These are phyloP conservation scores for Martensiomyces pterosporus DNA, from an alignment of 192 early-diverging fungal genomes.

Conservation along the genomic window DNA sequence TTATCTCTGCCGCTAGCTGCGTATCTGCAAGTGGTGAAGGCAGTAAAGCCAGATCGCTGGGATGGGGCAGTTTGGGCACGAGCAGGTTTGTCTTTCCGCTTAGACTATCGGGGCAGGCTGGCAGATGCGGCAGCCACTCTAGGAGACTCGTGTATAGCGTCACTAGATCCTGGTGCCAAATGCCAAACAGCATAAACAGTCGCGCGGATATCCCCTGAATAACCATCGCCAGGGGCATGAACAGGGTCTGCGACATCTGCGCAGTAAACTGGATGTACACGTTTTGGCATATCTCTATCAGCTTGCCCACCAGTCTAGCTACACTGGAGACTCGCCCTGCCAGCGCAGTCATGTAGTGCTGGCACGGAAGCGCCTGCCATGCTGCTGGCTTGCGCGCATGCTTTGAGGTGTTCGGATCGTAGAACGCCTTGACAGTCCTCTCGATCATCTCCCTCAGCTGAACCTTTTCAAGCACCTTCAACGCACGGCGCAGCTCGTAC, in stretches of 20 bases:
- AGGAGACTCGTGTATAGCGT: constrained; percentile 12
- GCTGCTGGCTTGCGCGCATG: neutral
- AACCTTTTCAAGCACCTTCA: constrained; percentile 13
- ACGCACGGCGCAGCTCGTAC: constrained; percentile 25
- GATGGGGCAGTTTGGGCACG: neutral
- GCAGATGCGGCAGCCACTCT: constrained; percentile 25
- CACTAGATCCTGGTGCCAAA: constrained; percentile 23
- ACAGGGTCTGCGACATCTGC: constrained; percentile 27
- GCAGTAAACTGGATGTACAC: constrained; percentile 23
- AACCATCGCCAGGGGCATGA: constrained; percentile 33
- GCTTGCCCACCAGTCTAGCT: constrained; percentile 13
- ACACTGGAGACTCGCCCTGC: constrained; percentile 8
- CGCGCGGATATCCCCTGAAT: constrained; percentile 22
- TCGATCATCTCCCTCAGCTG: constrained; percentile 5
- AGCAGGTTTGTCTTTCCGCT: neutral
- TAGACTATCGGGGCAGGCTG: constrained; percentile 26
- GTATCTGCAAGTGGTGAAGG: neutral
- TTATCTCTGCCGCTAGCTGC: neutral
- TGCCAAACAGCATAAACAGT: constrained; percentile 11
- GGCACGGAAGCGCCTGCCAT: constrained; percentile 30
- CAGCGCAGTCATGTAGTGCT: constrained; percentile 7
- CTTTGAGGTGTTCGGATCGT: neutral
- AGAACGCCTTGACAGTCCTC: constrained; percentile 4
- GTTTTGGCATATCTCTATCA: constrained; percentile 9
- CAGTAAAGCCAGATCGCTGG: neutral